Evolutionary conservation across 257 asterid species (phyloP), one percentile per base, ranked within the genome.

Genomic region (Penstemon barbatus): DNA sequence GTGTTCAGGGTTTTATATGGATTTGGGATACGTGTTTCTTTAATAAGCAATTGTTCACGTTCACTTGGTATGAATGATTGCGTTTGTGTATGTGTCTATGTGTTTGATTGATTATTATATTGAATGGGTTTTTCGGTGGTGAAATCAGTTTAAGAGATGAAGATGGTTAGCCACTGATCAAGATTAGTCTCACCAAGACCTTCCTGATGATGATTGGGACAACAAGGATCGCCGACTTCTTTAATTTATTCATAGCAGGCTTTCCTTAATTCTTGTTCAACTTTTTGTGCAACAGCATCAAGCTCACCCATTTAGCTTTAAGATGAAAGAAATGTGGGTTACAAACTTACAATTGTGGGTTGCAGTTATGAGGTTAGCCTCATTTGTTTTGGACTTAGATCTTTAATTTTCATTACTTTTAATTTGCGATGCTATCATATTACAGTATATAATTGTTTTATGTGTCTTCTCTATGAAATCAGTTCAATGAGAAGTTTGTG

Each of bases 141-240:
- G 65, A 53, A 72, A 80, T 68, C 83, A 89, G 98, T 62, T 85
- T 86, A 70, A 74, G 84, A 11, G 97, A 93, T 73, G 99, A 93
- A 71, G 97, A 93, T 25, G 97, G 97, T 15, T 97, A 90, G 86
- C 96, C 95, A 3, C 98, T 48, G 96, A 92, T 63, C 83, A 76
- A 19, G 83, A 78, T 33, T 95, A 89, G 59, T 71, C 82, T 6
- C 89, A 75, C 61, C 82, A 74, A 8, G 56, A 25, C 33, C 2
- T 82, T 52, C 72, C 82, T 73, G 90, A 76, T n/a, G 83, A 73
- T 61, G 83, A 46, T 3, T 85, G 88, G 86, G 82, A 65, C 19
- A 57, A 52, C 4, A 56, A 42, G 53, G 79, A 77, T 54, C 69
- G 71, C 43, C 80, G 72, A 15, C 18, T 15, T 15, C 18, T 15